phyloP scores from a whole-genome alignment of 2,329 filamentous ascomycete genomes.

The Dichotomopilus funicola region DNA sequence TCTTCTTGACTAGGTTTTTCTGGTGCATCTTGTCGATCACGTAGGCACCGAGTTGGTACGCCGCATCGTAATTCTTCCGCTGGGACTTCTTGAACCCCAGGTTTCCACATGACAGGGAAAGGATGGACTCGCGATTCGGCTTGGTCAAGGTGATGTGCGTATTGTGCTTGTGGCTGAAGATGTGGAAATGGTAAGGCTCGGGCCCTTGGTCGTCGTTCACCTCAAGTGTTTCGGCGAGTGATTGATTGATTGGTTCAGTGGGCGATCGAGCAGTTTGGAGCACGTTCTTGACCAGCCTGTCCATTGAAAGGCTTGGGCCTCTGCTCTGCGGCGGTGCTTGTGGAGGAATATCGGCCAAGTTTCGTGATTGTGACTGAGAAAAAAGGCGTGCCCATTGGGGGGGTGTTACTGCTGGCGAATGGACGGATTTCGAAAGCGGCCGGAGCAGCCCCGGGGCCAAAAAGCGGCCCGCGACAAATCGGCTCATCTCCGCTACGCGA shows the following conservation, averaged over 20 bases:
- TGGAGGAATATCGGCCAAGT: background rate
- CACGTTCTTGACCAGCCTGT: conserved; percentile 11
- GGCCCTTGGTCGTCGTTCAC: conserved; percentile 41
- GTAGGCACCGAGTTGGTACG: conserved; percentile 81
- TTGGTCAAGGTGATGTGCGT: conserved; percentile 86
- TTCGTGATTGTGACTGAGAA: conserved; percentile 19
- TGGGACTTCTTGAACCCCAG: conserved; percentile 84
- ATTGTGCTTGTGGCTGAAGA: conserved; percentile 88
- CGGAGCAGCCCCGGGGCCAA: conserved; percentile 21
- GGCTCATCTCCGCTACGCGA: conserved; percentile 20
- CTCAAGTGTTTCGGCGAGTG: conserved; percentile 21
- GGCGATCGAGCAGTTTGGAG: conserved; percentile 3
- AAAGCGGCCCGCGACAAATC: conserved; percentile 22
- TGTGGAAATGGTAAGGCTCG: conserved; percentile 77
- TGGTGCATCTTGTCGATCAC: conserved; percentile 80
- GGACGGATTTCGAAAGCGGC: conserved; percentile 10
- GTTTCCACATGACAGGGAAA: conserved; percentile 77
- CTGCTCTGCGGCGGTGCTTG: background rate
- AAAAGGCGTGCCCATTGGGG: conserved; percentile 23
- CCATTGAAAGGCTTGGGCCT: background rate
- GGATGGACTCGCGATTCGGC: conserved; percentile 70
- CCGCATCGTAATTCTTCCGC: conserved; percentile 80
- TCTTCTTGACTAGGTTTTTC: conserved; percentile 67
- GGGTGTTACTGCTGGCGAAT: conserved; percentile 6
- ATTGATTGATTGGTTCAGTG: background rate